These are phyloP conservation scores for Trichoderma brevicompactum DNA, from an alignment of 2,329 filamentous ascomycete genomes.

Conservation along the genomic window DNA sequence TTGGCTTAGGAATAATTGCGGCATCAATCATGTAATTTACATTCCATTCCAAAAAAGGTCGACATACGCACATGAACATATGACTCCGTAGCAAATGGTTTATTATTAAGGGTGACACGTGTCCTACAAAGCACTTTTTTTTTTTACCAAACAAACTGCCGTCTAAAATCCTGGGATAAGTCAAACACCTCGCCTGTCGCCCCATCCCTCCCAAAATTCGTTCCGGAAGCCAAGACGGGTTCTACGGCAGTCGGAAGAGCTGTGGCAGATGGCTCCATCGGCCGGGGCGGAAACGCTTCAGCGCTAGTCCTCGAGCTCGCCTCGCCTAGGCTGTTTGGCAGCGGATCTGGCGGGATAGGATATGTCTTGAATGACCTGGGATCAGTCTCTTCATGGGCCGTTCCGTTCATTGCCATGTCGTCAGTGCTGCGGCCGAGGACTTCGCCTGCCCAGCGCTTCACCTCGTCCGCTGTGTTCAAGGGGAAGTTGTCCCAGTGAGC, in stretches of 20 bases:
- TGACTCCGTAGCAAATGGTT: neutral
- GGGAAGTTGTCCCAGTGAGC: conserved; percentile 25
- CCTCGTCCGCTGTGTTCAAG: conserved; percentile 14
- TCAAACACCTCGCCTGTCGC: conserved; percentile 8
- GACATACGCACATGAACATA: neutral
- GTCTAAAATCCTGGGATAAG: conserved; percentile 24
- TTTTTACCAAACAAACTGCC: conserved; percentile 25
- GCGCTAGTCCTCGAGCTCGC: conserved; percentile 1
- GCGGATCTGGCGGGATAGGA: conserved; percentile 6
- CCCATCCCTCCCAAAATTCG: neutral
- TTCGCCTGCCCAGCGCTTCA: conserved; percentile 24
- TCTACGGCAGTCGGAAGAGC: conserved; percentile 13
- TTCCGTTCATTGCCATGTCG: neutral
- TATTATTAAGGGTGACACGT: neutral
- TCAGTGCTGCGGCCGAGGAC: conserved; percentile 8
- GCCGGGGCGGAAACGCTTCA: conserved; percentile 4
- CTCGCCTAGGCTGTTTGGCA: neutral
- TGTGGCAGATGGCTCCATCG: conserved; percentile 5
- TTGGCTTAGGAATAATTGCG: neutral
- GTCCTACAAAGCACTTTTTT: neutral
- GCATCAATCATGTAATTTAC: neutral
- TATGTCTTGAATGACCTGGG: conserved; percentile 3
- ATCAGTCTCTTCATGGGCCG: neutral
- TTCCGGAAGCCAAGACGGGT: neutral
- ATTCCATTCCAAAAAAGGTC: neutral